Percentiles rank a stretch among this genome's conserved stretches.
Evolutionary conservation across 768 basidiomycete genomes (phyloP).

Genomic region (Termitomyces sp.): DNA sequence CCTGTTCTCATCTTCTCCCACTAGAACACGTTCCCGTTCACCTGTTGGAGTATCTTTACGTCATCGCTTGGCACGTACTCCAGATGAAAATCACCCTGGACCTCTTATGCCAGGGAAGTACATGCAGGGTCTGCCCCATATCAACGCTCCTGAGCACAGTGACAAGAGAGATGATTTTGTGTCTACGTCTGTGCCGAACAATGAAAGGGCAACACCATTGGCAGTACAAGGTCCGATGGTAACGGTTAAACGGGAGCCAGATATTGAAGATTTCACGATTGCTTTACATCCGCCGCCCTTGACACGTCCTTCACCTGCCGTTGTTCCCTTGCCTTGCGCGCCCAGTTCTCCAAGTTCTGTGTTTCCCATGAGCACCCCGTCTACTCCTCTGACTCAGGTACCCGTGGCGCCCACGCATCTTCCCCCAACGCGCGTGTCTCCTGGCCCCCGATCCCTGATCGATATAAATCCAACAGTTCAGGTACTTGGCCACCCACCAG

Average conservation of each 20-base stretch:
- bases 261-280: background rate
- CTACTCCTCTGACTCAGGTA: background rate
- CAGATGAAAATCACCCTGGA: background rate
- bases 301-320: background rate
- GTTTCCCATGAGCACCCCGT: background rate
- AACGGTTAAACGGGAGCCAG: slow-evolving; percentile 8
- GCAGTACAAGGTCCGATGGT: background rate
- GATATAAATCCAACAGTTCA: background rate
- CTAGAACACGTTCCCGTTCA: background rate
- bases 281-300: background rate
- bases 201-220: background rate
- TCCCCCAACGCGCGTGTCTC: background rate
- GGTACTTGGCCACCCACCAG: background rate
- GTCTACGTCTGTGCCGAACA: background rate
- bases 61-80: slow-evolving; percentile 1
- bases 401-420: background rate
- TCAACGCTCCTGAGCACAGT: background rate
- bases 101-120: background rate
- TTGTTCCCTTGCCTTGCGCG: background rate
- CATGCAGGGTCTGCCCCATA: background rate
- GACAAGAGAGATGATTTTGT: background rate
- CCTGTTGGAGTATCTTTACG: background rate
- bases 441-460: background rate
- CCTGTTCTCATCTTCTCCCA: background rate
- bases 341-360: too few relatives aligned